Base-by-base conservation (phyloP, 306 rosid genomes). In the Oemleria cerasiformis region DNA sequence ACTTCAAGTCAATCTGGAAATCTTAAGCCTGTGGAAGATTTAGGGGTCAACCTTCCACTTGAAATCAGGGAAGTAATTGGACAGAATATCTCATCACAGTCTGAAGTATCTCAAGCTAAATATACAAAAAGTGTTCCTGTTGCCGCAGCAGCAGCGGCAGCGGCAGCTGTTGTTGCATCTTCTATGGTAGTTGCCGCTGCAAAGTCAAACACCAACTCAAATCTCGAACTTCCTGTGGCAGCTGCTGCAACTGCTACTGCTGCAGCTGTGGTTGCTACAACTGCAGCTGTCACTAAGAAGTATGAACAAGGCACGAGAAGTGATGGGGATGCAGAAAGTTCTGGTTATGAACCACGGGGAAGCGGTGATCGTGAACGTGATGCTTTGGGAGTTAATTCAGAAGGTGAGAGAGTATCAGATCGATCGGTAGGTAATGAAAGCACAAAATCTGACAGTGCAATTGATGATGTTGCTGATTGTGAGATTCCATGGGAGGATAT, bases 231-330 rank as follows among this genome's bases (percentile, higher is more conserved):
- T 79, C 97, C 97, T 23, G 96, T 89, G 56, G 88, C 96, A 19
- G 98, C 97, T 43, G 98, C 98, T 73, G 98, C 97, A 48, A 89
- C 98, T 39, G 96, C 96, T 63, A 88, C 94, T 51, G 97, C 98
- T 63, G 98, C 96, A 71, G 98, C 95, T 61, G 98, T 94, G 67
- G 96, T 91, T 51, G 98, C 96, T 75, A 88, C 97, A 57, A 91
- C 96, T 75, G 96, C 92, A 62, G 98, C 92, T 64, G 97, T 91
- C 72, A 86, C 70, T 78, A 91, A 81, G 85, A 94, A 88, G 73
- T 88, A 82, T 65, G 98, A 91, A 62, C 96, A 77, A 75, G 91
- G 90, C 36, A 78, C 68, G 77, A 82, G 81, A 78, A 86, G 89
- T 65, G 90, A 88, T 58, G 87, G 83, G 47, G 98, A 87, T 72